phyloP scores from a whole-genome alignment of 2,329 filamentous ascomycete genomes.

The Aureobasidium namibiae region DNA sequence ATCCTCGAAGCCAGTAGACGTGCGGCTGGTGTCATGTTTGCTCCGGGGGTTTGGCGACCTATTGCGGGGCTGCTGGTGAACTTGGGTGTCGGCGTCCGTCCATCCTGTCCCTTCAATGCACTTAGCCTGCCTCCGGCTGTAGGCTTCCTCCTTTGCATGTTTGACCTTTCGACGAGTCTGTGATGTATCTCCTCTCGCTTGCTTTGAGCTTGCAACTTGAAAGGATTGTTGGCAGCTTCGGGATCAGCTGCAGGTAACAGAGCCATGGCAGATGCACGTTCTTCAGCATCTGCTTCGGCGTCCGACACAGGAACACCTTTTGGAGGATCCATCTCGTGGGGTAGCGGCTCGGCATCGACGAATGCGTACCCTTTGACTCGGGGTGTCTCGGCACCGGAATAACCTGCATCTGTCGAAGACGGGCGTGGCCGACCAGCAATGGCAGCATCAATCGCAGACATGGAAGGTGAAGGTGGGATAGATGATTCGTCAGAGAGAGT shows the following conservation, averaged over 20 bases:
- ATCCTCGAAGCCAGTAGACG: constrained; percentile 60
- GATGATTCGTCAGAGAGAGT: constrained; percentile 21
- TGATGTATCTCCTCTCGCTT: constrained; percentile 75
- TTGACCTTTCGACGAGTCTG: constrained; percentile 75
- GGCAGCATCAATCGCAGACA: constrained; percentile 76
- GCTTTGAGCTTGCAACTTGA: constrained; percentile 67
- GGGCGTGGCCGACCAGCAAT: constrained; percentile 63
- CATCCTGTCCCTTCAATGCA: constrained; percentile 26
- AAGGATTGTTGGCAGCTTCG: constrained; percentile 60
- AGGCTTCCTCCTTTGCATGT: constrained; percentile 60
- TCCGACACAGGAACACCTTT: constrained; percentile 32
- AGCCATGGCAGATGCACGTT: constrained; percentile 30
- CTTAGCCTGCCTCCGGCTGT: constrained; percentile 40
- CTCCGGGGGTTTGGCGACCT: constrained; percentile 43
- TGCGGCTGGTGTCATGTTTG: constrained; percentile 62
- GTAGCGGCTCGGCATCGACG: constrained; percentile 67
- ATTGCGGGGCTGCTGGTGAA: constrained; percentile 52
- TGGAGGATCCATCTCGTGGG: constrained; percentile 50
- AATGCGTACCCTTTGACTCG: constrained; percentile 90
- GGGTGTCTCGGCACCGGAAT: constrained; percentile 68
- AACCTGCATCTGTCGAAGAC: constrained; percentile 35
- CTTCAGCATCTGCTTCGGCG: constrained; percentile 25
- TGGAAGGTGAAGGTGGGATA: constrained; percentile 67
- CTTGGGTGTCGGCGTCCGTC: constrained; percentile 55
- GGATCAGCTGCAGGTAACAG: constrained; percentile 39